Percentiles rank a stretch among this genome's conserved stretches.
phyloP scores from a whole-genome alignment of 495 filamentous ascomycete genomes.

The Talaromyces ruber region DNA sequence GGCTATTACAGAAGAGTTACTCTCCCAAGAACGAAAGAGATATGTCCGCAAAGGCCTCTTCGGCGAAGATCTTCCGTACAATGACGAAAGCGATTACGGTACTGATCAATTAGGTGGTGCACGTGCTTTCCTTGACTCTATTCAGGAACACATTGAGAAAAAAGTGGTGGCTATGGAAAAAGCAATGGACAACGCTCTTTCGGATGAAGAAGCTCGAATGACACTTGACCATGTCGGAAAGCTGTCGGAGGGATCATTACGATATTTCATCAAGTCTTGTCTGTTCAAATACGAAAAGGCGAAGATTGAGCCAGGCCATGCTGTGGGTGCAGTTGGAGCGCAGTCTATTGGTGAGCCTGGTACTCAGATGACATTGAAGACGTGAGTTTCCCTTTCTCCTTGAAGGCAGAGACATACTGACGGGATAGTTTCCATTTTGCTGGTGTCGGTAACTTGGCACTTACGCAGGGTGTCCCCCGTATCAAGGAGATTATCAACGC shows the following conservation, averaged over 20 bases:
- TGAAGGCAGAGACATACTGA: not conserved
- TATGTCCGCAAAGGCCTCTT: slow-evolving; percentile 49
- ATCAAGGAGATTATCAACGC: slow-evolving; percentile 99
- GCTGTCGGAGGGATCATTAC: slow-evolving; percentile 63
- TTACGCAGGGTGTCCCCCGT: slow-evolving; percentile 96
- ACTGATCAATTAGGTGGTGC: slow-evolving; percentile 83
- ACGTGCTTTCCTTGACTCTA: slow-evolving; percentile 69
- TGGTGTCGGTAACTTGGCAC: slow-evolving; percentile 98
- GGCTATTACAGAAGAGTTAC: slow-evolving; percentile 50
- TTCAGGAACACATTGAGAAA: slow-evolving; percentile 56
- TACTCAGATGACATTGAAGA: slow-evolving; percentile 99
- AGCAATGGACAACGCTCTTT: slow-evolving; percentile 23
- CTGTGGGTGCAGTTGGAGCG: slow-evolving; percentile 94
- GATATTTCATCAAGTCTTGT: slow-evolving; percentile 71
- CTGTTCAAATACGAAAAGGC: slow-evolving; percentile 83
- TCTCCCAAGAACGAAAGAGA: slow-evolving; percentile 57
- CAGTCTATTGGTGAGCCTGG: slow-evolving; percentile 98
- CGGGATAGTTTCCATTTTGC: slow-evolving; percentile 79
- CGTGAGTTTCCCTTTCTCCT: slow-evolving; percentile 16
- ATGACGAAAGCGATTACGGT: slow-evolving; percentile 52
- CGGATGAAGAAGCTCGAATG: slow-evolving; percentile 29
- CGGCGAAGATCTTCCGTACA: slow-evolving; percentile 48
- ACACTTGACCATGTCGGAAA: slow-evolving; percentile 67
- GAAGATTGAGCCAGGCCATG: slow-evolving; percentile 86
- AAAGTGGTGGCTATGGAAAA: slow-evolving; percentile 47